Base-by-base conservation (phyloP, 768 basidiomycete species). In the Phlebiopsis flavidoalba region DNA sequence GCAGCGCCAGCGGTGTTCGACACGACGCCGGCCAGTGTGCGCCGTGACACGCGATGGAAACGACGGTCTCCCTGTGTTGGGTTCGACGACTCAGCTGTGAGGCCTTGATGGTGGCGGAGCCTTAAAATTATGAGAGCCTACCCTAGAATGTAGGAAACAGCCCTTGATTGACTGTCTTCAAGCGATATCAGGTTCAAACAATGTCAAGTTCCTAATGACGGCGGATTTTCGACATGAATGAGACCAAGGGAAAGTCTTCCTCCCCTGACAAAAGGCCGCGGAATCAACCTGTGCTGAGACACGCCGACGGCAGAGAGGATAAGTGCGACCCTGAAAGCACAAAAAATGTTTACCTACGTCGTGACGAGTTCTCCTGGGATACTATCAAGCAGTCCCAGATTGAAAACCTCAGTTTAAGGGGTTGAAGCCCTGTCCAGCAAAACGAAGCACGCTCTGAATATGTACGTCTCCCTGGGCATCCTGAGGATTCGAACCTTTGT, bases 1-100 rank as follows among this genome's bases (percentile, higher is more conserved):
- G 85, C 83, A 0, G 86, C 86, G 15, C 87, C 88, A n/a, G 83
- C 87, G 1, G 82, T 82, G 66, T 89, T 86, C 67, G 84, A 86
- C 10, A 86, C 86, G n/a, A n/a, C n/a, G 2, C 82, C 83, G 48
- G 80, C n/a, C n/a, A n/a, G n/a, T n/a, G 76, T 5, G 74, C 74
- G 19, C 77, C 77, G 52, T 75, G 76, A 47, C 76, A 77, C 7
- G 75, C 73, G 53, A 75, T 68, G 58, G 73, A 73, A 40, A 70
- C 72, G n/a, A n/a, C n/a, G 6, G 71, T 73, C 58, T 73, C 73
- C 1, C 71, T 72, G 61, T n/a, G n/a, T n/a, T n/a, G 3, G 55
- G 21, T n/a, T n/a, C 3, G 8, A 31, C 26, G 6, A 3, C 26
- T 31, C 6, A 31, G 26, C 26, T 31, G 26, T 31, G 26, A 31